Evolutionary conservation across 192 early-diverging fungal genomes (phyloP).

Genomic region (Gorgonomyces haynaldii): DNA sequence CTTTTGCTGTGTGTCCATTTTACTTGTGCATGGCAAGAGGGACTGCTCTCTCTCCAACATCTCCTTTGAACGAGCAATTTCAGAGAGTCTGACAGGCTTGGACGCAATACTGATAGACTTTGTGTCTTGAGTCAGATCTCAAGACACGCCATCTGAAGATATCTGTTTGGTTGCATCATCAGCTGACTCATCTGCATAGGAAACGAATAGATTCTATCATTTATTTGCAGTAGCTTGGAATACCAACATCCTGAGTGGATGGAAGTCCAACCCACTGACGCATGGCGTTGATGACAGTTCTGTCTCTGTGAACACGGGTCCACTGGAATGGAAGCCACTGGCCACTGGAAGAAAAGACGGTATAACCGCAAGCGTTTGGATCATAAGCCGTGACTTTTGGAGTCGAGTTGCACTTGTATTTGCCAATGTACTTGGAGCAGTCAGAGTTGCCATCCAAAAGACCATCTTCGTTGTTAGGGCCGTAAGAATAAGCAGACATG

Average conservation of each 20-base stretch:
- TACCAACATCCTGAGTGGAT: background rate
- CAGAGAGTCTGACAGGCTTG: too few species aligned
- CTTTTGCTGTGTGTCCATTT: too few species aligned
- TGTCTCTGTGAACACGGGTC: slow-evolving; percentile 9
- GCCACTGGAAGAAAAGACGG: background rate
- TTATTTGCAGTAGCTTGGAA: too few species aligned
- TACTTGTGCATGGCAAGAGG: too few species aligned
- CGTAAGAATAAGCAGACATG: slow-evolving; percentile 2
- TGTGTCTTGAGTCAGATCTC: too few species aligned
- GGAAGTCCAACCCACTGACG: slow-evolving; percentile 9
- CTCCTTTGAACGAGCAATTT: too few species aligned
- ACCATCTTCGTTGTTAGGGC: background rate
- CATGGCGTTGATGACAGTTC: slow-evolving; percentile 11
- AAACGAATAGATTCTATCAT: too few species aligned
- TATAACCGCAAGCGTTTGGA: slow-evolving; percentile 8
- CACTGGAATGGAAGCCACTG: slow-evolving; percentile 2
- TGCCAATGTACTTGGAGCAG: slow-evolving; percentile 5
- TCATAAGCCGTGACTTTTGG: background rate
- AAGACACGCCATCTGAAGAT: too few species aligned
- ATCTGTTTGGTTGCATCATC: too few species aligned
- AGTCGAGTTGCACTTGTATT: background rate
- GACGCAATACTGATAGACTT: too few species aligned
- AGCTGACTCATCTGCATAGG: too few species aligned
- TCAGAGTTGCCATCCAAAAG: slow-evolving; percentile 6
- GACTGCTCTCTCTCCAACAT: too few species aligned